Base-by-base conservation (phyloP, 177 flowering plant genomes). In the Vitis hybrid region DNA sequence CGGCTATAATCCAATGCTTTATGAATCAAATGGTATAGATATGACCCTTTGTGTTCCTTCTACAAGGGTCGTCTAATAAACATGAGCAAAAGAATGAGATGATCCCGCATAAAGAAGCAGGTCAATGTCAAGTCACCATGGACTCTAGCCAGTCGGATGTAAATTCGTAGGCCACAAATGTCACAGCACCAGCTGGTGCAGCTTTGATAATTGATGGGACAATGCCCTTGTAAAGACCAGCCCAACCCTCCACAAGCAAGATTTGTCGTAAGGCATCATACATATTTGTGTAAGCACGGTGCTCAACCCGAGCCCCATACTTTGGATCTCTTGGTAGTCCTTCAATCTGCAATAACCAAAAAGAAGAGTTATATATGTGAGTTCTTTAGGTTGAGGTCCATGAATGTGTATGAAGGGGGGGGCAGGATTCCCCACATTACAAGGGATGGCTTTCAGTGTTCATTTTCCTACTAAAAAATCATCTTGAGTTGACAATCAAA, bases 101-200 rank as follows among this genome's bases (percentile, higher is more conserved):
- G 7, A n/a, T 0, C 1, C 21, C 18, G 13, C n/a, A 7, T 46
- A 73, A 64, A 61, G 75, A 56, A 60, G 60, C 4, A 35, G 21
- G 65, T 59, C n/a, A 67, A 56, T 5, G 27, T 88, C 73, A 82
- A 55, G 88, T 88, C 76, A 73, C 72, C 54, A 74, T 48, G 67
- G 91, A 84, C 73, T 90, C 97, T 27, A 93, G 75, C 97, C 90
- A 92, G 19, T 92, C 88, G 12, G 95, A 86, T 16, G 87, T 75
- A 72, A 70, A 79, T 73, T 96, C 99, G 70, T 88, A 96, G n/a
- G 91, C 91, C 27, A 93, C 94, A 81, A 96, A 96, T 35, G 99
- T 96, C 40, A 96, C 97, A 56, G 99, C 99, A 66, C 97, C 97
- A 60, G 97, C 95, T 18, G 98, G 98, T 65, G 99, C 98, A 68